These are phyloP conservation scores for Candida chilensis DNA, from an alignment of 805 yeast genomes.

Conservation along the genomic window DNA sequence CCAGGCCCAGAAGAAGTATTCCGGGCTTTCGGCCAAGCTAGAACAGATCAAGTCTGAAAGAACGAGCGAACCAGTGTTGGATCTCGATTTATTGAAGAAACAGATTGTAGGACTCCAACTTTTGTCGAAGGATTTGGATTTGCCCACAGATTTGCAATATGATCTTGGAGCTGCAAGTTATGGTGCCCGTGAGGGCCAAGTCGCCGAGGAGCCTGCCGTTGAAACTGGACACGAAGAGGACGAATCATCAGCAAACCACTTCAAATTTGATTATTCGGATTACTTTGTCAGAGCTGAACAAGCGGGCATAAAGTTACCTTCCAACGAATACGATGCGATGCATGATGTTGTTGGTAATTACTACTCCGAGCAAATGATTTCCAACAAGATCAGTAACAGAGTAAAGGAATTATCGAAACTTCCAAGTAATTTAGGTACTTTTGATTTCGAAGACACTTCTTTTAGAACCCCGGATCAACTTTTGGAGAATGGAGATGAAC, in stretches of 20 bases:
- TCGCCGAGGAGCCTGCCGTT: conserved; percentile 2
- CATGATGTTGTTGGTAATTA: conserved; percentile 38
- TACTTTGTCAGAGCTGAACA: conserved; percentile 25
- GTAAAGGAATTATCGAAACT: conserved; percentile 51
- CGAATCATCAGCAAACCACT: too few species aligned
- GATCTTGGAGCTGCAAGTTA: conserved; percentile 19
- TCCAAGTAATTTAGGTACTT: conserved; percentile 66
- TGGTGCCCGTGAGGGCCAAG: conserved; percentile 2
- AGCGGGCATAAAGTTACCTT: conserved; percentile 25
- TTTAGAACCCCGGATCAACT: conserved; percentile 33
- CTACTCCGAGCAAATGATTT: conserved; percentile 42
- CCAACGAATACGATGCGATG: conserved; percentile 16
- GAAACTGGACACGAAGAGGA: too few species aligned
- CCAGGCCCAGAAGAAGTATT: conserved; percentile 24
- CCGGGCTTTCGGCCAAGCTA: conserved; percentile 8
- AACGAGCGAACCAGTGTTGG: conserved; percentile 11
- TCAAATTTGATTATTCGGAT: conserved; percentile 12
- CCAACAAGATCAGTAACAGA: conserved; percentile 46
- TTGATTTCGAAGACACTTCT: conserved; percentile 24
- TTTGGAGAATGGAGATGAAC: conserved; percentile 37
- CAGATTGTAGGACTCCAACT: conserved; percentile 61
- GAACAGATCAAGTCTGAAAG: conserved; percentile 13
- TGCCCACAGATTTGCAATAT: conserved; percentile 44
- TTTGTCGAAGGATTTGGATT: conserved; percentile 54
- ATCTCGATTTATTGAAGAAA: conserved; percentile 36